Percentiles rank a stretch among this genome's conserved stretches.
phyloP scores from a whole-genome alignment of 805 yeast species.

The Candida verbasci region DNA sequence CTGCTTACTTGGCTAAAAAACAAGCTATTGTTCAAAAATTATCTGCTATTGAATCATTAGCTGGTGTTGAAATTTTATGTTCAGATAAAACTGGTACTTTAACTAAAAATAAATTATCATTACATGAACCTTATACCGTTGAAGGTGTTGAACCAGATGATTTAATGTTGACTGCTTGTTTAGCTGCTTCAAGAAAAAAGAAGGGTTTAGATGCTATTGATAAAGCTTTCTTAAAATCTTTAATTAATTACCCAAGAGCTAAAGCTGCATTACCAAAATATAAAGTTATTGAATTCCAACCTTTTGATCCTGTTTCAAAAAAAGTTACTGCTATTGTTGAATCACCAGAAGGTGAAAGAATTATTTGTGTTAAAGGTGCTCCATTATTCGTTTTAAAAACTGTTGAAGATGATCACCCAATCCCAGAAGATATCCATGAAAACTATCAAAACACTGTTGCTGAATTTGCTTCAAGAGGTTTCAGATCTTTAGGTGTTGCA shows the following conservation, averaged over 20 bases:
- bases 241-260: slow-evolving; percentile 70
- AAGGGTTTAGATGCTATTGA: slow-evolving; percentile 98
- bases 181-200: slow-evolving; percentile 97
- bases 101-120: slow-evolving; percentile 93
- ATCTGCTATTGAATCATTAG: slow-evolving; percentile 94
- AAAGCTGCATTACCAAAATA: slow-evolving; percentile 88
- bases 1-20: slow-evolving; percentile 95
- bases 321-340: slow-evolving; percentile 93
- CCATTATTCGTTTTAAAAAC: slow-evolving; percentile 95
- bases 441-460: slow-evolving; percentile 96
- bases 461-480: slow-evolving; percentile 97
- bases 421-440: slow-evolving; percentile 89
- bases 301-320: slow-evolving; percentile 97
- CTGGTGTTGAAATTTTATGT: slow-evolving; percentile 96
- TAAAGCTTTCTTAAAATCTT: slow-evolving; percentile 90
- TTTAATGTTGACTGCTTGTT: slow-evolving; percentile 94
- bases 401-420: slow-evolving; percentile 89
- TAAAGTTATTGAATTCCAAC: slow-evolving; percentile 93
- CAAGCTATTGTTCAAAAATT: slow-evolving; percentile 96
- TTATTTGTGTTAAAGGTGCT: slow-evolving; percentile 96
- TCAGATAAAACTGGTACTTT: too few species aligned
- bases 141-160: slow-evolving; percentile 96
- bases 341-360: slow-evolving; percentile 94
- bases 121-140: slow-evolving; percentile 96
- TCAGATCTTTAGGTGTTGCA: slow-evolving; percentile 97